Evolutionary conservation across 179 eudicot species (phyloP).

Genomic region (Heliamphora pulchella): DNA sequence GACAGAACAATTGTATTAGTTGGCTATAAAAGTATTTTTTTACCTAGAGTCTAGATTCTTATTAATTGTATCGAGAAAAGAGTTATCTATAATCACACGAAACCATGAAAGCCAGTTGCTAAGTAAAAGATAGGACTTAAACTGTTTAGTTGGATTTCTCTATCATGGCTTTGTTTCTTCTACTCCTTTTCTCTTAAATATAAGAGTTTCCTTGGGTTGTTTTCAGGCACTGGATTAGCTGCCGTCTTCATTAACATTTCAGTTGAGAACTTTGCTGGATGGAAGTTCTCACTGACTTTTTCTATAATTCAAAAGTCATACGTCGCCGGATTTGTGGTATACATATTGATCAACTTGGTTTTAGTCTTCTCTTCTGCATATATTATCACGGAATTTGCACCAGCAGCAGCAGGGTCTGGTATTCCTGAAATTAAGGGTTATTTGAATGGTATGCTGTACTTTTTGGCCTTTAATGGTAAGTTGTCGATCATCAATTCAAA

Average conservation of each 20-base stretch:
- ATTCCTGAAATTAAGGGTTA: constrained; percentile 98
- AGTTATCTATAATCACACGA: too few relatives aligned
- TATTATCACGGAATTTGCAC: constrained; percentile 84
- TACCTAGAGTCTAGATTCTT: neutral
- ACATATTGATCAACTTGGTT: constrained; percentile 67
- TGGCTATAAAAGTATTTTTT: neutral
- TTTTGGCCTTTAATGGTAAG: constrained; percentile 12
- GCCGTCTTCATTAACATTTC: constrained; percentile 90
- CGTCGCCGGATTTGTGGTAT: constrained; percentile 73
- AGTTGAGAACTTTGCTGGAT: constrained; percentile 96
- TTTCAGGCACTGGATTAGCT: constrained; percentile 89
- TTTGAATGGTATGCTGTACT: constrained; percentile 64
- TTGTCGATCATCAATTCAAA: neutral
- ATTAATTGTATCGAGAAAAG: too few relatives aligned
- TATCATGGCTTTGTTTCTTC: neutral
- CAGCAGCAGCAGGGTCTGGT: constrained; percentile 98
- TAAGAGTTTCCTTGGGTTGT: constrained; percentile 12
- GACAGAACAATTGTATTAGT: neutral
- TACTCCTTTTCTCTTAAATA: neutral
- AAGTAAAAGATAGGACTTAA: neutral
- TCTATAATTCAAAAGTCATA: constrained; percentile 83
- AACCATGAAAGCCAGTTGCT: too few relatives aligned
- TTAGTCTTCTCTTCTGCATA: constrained; percentile 81
- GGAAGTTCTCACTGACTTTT: constrained; percentile 90
- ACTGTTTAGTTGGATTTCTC: neutral